Evolutionary conservation across 331 rosid genomes (phyloP).

Genomic region (Malus hybrid): DNA sequence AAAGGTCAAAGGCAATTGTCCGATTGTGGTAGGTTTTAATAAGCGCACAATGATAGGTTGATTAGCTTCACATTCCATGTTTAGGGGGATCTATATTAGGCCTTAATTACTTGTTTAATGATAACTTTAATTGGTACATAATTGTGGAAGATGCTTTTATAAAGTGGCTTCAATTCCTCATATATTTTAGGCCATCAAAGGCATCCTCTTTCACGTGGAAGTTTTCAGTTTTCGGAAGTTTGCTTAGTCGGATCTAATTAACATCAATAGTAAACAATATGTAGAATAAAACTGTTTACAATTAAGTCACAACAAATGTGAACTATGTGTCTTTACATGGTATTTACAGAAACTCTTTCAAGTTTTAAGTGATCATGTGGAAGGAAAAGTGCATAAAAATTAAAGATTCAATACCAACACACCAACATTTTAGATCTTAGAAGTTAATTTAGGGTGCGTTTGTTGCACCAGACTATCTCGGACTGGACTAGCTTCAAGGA

Average conservation of each 20-base stretch:
- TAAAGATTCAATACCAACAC: not conserved
- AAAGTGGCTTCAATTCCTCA: slow-evolving; percentile 10
- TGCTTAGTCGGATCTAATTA: not conserved
- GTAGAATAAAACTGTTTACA: not conserved
- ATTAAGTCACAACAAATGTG: not conserved
- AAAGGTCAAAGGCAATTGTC: not conserved
- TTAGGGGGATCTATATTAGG: not conserved
- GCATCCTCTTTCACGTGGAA: slow-evolving; percentile 8
- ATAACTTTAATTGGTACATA: slow-evolving; percentile 10
- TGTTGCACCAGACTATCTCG: too few relatives aligned
- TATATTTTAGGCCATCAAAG: not conserved
- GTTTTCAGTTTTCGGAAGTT: slow-evolving; percentile 4
- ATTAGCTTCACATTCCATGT: slow-evolving; percentile 13
- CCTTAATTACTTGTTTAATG: slow-evolving; percentile 1
- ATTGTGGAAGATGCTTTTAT: slow-evolving; percentile 14
- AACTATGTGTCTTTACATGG: not conserved
- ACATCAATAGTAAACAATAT: not conserved
- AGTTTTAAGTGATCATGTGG: not conserved
- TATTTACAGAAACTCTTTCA: too few relatives aligned
- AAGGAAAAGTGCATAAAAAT: not conserved
- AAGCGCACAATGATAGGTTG: not conserved
- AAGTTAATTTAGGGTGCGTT: not conserved
- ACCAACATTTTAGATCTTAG: not conserved
- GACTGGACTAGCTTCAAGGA: too few relatives aligned
- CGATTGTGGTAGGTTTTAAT: not conserved